Base-by-base conservation (phyloP, 228 moss, liverwort and hornwort species). In the Sphagnum magellanicum region DNA sequence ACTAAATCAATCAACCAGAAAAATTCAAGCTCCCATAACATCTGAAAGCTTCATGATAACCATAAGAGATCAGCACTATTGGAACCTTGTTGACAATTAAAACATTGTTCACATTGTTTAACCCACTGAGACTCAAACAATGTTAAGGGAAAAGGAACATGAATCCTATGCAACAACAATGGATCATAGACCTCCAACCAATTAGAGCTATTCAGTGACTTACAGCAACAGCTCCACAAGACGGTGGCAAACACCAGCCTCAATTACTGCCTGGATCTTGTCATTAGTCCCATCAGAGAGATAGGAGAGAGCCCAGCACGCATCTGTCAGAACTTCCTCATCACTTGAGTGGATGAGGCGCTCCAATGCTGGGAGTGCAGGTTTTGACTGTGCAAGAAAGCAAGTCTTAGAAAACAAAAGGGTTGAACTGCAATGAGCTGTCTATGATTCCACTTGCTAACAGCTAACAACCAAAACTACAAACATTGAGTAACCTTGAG, bases 221-320 rank as follows among this genome's bases (percentile, higher is more conserved):
- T 78, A 98, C 97, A 93, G 69, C 72, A 98, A 80, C 0, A 98
- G 78, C 73, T 98, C 97, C 46, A 98, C 93, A 9, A 98, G 82
- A 1, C 97, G 90, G 66, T 90, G 81, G 87, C 97, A 93, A 14
- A 93, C 97, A 47, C 97, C 97, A 13, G 97, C 93, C 74, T 98
- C 97, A 53, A 98, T 98, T 0, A 98, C 97, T 12, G 97, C 93
- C 79, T 98, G 97, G 10, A 98, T 98, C 79, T 93, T 98, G 75
- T 98, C 97, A 60, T 98, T 98, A 0, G 93, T 98, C 49, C 97
- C 97, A 60, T 98, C 97, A 0, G 97, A 98, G 14, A 98, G 76
- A 67, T 98, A 98, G 0, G 97, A 98, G 10, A 98, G 74, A 1
- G 97, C 97, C 97, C 97, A 98, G 87, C 97, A 98, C 6, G 93